These are phyloP conservation scores for Clavispora phyllophila DNA, from an alignment of 805 yeast species.

Conservation along the genomic window DNA sequence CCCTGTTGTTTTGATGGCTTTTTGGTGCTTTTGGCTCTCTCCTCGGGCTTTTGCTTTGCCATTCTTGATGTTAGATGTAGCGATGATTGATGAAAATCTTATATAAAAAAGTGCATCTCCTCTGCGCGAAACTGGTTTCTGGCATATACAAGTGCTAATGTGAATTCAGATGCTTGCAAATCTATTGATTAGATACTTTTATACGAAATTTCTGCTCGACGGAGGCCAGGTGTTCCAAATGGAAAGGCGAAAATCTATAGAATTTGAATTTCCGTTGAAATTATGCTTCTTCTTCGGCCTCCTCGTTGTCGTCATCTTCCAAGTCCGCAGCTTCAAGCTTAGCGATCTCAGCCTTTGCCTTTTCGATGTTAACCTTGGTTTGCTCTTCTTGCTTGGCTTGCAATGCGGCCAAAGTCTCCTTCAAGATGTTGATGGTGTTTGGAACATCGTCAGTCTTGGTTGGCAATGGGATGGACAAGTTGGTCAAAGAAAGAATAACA, in stretches of 20 bases:
- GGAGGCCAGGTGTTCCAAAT: not conserved
- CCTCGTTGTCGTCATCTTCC: slow-evolving; percentile 20
- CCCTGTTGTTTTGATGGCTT: slow-evolving; percentile 25
- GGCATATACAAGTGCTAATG: not conserved
- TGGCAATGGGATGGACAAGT: slow-evolving; percentile 76
- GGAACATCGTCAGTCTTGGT: slow-evolving; percentile 66
- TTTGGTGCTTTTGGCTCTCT: slow-evolving; percentile 19
- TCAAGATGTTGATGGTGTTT: slow-evolving; percentile 58
- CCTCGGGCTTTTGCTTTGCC: slow-evolving; percentile 23
- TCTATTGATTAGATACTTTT: slow-evolving; percentile 2
- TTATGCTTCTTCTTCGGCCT: slow-evolving; percentile 34
- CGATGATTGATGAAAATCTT: not conserved
- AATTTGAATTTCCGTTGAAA: not conserved
- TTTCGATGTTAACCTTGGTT: slow-evolving; percentile 68
- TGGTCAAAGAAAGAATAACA: slow-evolving; percentile 68
- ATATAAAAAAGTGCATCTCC: not conserved
- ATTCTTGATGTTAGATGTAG: not conserved
- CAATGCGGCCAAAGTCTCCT: slow-evolving; percentile 66
- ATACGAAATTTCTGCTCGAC: not conserved
- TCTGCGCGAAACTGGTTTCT: not conserved
- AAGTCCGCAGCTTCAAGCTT: slow-evolving; percentile 51
- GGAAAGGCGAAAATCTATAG: not conserved
- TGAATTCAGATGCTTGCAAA: slow-evolving; percentile 1
- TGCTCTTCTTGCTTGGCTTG: slow-evolving; percentile 72
- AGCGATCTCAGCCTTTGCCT: slow-evolving; percentile 73